A percentile compares a stretch with the other conserved stretches of the same genome.
Conservation (phyloP, 2,329 filamentous ascomycete genomes). For the Dothistroma pini region DNA sequence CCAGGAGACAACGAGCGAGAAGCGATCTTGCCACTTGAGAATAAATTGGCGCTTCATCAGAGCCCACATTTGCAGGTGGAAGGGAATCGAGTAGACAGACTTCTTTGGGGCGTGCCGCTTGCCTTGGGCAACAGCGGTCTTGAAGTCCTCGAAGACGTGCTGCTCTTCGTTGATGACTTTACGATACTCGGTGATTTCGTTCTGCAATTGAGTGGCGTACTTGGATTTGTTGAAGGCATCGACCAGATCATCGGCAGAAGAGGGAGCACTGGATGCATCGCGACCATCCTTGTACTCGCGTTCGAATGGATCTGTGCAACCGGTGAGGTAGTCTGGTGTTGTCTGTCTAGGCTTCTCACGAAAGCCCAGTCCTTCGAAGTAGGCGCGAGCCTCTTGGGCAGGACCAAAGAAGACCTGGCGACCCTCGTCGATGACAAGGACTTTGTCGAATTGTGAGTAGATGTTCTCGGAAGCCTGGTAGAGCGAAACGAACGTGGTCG, state of each 20-base stretch:
- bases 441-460: constrained; percentile 80
- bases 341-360: constrained; percentile 71
- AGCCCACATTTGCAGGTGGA: constrained; percentile 77
- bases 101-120: constrained; percentile 70
- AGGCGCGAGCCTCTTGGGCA: constrained; percentile 60
- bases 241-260: constrained; percentile 62
- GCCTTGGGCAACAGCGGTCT: constrained; percentile 68
- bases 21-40: constrained; percentile 81
- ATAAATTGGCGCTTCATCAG: constrained; percentile 79
- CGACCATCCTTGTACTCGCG: constrained; percentile 68
- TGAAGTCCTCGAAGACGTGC: constrained; percentile 70
- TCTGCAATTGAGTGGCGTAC: constrained; percentile 53
- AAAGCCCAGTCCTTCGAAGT: constrained; percentile 76
- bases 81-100: constrained; percentile 79
- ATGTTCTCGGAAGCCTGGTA: constrained; percentile 81
- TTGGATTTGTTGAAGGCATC: constrained; percentile 67
- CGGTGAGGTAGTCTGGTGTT: constrained; percentile 76
- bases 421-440: constrained; percentile 74
- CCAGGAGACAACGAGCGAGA: constrained; percentile 73
- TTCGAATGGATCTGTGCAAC: constrained; percentile 80
- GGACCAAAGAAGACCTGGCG: constrained; percentile 74
- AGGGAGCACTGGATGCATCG: constrained; percentile 63
- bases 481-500: constrained; percentile 78
- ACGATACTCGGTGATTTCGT: constrained; percentile 69
- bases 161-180: constrained; percentile 60